Evolutionary conservation across 768 basidiomycete species (phyloP), one percentile per base, ranked within the genome.

Genomic region (Basidioascus undulatus): DNA sequence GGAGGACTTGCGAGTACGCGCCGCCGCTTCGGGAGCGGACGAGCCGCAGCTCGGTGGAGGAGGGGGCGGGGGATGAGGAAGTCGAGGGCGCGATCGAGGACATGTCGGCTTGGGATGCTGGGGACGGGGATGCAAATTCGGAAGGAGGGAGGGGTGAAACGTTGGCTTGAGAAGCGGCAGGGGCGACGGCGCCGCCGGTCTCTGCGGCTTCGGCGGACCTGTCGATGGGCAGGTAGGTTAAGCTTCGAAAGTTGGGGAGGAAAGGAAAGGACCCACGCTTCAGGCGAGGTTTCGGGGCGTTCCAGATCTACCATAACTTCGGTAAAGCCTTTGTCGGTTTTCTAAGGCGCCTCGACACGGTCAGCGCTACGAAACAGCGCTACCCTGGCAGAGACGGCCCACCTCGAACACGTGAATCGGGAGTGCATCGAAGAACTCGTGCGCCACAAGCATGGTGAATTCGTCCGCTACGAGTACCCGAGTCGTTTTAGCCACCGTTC

Each of bases 401-500:
- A 83, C 86, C 64, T 89, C 73, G 28, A 96, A 61, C 28, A 86
- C 62, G 56, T 92, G 81, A 35, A 94, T 73, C 0, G 92, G 89
- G 33, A 98, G 64, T 0, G 87, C 87, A 55, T 96, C 92, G 47
- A 98, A 96, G 60, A 96, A 89, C 53, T 96, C 92, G 57, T 98
- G 87, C 0, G 92, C 92, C 13, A 94, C 61, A 19, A 92, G 56
- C 63, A 92, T 72, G 0, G 84, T 86, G 56, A 74, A 94, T 31
- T 53, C 58, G 40, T 62, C 58, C 9, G 41, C 37, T 35, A 50
- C 55, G 51, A 38, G 39, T 39, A 26, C 24, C 25, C 25, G 24
- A 28, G n/a, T 24, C 15, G 13, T 16, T 27, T 13, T 5, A 35
- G n/a, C 25, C 16, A 21, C 28, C 18, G 40, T 24, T 23, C 40